Evolutionary conservation across 2,329 filamentous ascomycete species (phyloP).

Genomic region (Venturia asperata): DNA sequence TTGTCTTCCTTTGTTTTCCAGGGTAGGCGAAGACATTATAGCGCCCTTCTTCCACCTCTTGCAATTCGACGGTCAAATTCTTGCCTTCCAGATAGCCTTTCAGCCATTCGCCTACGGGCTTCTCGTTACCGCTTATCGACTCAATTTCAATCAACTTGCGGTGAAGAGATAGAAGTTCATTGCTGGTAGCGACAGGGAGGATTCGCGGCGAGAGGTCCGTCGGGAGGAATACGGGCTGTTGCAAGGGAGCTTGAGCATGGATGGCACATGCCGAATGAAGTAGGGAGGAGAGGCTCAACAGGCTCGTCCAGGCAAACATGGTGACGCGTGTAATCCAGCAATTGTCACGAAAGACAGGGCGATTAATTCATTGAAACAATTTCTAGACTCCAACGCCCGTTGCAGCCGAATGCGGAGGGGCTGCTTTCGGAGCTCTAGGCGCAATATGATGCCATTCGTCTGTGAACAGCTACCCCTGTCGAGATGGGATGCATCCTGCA

Average conservation of each 20-base stretch:
- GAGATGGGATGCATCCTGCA: not conserved
- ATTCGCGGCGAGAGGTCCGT: not conserved
- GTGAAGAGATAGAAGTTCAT: slow-evolving; percentile 63
- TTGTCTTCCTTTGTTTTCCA: slow-evolving; percentile 43
- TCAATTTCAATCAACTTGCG: slow-evolving; percentile 65
- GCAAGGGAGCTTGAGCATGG: slow-evolving; percentile 2
- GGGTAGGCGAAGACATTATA: slow-evolving; percentile 73
- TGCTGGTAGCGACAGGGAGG: slow-evolving; percentile 13
- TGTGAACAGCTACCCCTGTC: not conserved
- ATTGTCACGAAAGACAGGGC: not conserved
- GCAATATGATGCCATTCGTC: slow-evolving; percentile 4
- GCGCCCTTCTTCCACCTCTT: slow-evolving; percentile 45
- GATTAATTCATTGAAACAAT: not conserved
- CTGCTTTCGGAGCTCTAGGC: not conserved
- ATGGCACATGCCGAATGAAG: not conserved
- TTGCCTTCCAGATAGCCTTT: slow-evolving; percentile 55
- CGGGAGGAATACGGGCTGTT: not conserved
- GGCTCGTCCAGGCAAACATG: not conserved
- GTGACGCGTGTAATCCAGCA: not conserved
- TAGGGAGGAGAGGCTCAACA: not conserved
- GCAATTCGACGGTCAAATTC: slow-evolving; percentile 57
- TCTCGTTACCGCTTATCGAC: slow-evolving; percentile 65
- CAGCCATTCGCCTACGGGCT: slow-evolving; percentile 61
- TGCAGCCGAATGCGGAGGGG: not conserved
- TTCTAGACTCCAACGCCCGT: not conserved